phyloP scores from a whole-genome alignment of 306 rosid species.

The Gleditsia sinensis region DNA sequence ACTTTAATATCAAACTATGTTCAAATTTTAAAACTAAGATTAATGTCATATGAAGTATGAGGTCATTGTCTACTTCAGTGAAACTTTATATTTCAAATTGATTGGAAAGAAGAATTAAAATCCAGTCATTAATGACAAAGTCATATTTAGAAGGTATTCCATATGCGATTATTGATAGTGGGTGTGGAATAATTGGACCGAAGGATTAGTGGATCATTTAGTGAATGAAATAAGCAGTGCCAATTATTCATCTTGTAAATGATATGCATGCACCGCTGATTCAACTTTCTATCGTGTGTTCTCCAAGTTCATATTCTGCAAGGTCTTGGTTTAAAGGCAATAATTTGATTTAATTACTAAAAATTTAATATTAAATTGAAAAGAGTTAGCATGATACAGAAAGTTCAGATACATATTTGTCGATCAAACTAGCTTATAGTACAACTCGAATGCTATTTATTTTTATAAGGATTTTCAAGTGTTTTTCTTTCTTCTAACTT shows the following conservation, averaged over 20 bases:
- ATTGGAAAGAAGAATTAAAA: too few relatives aligned
- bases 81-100: too few relatives aligned
- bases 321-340: neutral
- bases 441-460: neutral
- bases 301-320: too few relatives aligned
- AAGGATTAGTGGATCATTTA: slow-evolving; percentile 34
- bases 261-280: slow-evolving; percentile 28
- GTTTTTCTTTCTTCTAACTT: neutral
- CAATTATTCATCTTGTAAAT: slow-evolving; percentile 36
- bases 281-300: neutral
- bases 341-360: neutral
- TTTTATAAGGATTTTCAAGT: too few relatives aligned
- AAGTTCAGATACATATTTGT: neutral
- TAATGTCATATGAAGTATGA: too few relatives aligned
- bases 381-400: neutral
- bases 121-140: too few relatives aligned
- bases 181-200: slow-evolving; percentile 27
- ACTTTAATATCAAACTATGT: too few relatives aligned
- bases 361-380: neutral
- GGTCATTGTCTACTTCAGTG: too few relatives aligned
- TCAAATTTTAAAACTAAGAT: too few relatives aligned
- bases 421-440: neutral
- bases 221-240: slow-evolving; percentile 33
- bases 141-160: slow-evolving; percentile 3
- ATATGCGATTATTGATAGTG: slow-evolving; percentile 16